Percentiles rank a stretch among this genome's conserved stretches.
Evolutionary conservation across 2,329 filamentous ascomycete genomes (phyloP).

Genomic region (Exophiala sp.): DNA sequence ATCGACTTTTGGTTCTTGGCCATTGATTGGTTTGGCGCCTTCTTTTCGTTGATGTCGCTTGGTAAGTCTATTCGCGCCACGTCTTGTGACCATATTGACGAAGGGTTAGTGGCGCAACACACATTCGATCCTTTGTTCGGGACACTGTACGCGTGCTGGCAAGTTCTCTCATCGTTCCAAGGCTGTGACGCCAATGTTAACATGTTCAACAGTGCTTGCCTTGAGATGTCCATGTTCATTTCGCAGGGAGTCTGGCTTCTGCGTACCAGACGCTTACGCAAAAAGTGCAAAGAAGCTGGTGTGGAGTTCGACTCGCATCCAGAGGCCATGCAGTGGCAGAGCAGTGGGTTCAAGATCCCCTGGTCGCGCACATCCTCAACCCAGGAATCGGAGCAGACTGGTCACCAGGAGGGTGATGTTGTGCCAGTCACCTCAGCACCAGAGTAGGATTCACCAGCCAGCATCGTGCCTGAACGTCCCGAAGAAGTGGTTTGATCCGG

Average conservation of each 20-base stretch:
- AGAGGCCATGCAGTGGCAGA: neutral
- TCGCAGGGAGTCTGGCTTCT: neutral
- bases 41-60: constrained; percentile 1
- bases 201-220: neutral
- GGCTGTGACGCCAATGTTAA: too few relatives aligned
- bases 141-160: neutral
- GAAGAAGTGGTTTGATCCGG: too few relatives aligned
- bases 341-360: neutral
- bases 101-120: neutral
- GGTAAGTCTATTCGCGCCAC: neutral
- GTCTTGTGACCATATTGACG: neutral
- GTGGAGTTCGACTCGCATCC: neutral
- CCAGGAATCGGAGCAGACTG: too few relatives aligned
- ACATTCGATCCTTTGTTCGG: neutral
- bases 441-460: too few relatives aligned
- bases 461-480: too few relatives aligned
- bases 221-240: constrained; percentile 3
- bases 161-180: too few relatives aligned
- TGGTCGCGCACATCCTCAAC: neutral
- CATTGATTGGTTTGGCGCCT: neutral
- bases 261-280: neutral
- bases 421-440: too few relatives aligned
- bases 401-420: too few relatives aligned
- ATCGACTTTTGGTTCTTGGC: neutral
- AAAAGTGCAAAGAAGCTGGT: neutral